phyloP scores from a whole-genome alignment of 345 rosid genomes.

The Salix viminalis region DNA sequence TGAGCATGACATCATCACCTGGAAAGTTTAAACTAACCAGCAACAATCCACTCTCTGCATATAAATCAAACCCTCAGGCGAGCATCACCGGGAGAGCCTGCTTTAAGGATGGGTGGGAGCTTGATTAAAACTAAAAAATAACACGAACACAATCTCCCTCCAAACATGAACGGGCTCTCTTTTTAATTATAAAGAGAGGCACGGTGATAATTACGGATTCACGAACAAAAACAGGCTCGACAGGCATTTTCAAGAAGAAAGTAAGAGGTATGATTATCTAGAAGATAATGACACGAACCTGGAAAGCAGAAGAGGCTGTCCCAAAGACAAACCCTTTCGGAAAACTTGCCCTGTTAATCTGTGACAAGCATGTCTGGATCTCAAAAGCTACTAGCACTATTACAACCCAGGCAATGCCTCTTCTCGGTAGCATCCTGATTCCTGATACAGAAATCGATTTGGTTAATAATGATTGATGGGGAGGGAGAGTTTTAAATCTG shows the following conservation, averaged over 20 bases:
- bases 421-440: background rate
- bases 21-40: background rate
- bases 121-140: background rate
- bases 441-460: background rate
- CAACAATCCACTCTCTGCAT: background rate
- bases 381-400: background rate
- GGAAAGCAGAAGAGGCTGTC: slow-evolving; percentile 73
- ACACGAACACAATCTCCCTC: background rate
- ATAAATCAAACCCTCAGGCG: background rate
- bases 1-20: background rate
- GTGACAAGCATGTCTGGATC: slow-evolving; percentile 5
- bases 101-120: too few relatives aligned
- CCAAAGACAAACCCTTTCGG: slow-evolving; percentile 62
- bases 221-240: background rate
- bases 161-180: background rate
- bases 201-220: too few relatives aligned
- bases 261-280: background rate
- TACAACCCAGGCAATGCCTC: background rate
- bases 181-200: background rate
- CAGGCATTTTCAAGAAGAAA: background rate
- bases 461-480: background rate
- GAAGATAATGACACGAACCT: slow-evolving; percentile 29
- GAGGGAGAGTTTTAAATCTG: background rate
- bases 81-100: background rate
- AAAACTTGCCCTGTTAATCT: slow-evolving; percentile 42